Percentiles rank a stretch among this genome's conserved stretches.
Evolutionary conservation across 2,329 filamentous ascomycete genomes (phyloP).

Genomic region (Fusarium verticillioides): DNA sequence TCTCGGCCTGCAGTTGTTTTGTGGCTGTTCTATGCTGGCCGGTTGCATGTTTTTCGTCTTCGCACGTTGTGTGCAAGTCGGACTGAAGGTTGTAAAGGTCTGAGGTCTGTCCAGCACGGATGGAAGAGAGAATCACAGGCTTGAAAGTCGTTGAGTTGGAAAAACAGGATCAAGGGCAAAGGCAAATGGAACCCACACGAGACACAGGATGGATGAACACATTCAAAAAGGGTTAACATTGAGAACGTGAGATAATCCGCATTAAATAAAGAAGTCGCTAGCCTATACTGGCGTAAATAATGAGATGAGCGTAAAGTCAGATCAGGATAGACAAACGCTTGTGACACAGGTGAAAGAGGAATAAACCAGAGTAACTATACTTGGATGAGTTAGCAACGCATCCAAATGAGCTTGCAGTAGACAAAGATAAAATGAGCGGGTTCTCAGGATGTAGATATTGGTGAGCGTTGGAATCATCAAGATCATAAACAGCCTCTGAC

Average conservation of each 20-base stretch:
- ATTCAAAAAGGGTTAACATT: not conserved
- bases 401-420: not conserved
- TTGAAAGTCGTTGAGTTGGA: not conserved
- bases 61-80: conserved; percentile 51
- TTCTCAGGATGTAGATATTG: conserved; percentile 41
- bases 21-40: conserved; percentile 61
- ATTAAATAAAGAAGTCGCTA: not conserved
- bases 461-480: conserved; percentile 53
- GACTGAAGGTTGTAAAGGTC: conserved; percentile 50
- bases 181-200: not conserved
- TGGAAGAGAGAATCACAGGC: not conserved
- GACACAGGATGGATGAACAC: not conserved
- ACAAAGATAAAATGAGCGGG: not conserved
- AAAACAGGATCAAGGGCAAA: not conserved
- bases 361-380: not conserved
- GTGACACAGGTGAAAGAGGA: not conserved
- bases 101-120: conserved; percentile 24
- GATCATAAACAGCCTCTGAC: conserved; percentile 63
- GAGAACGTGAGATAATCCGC: not conserved
- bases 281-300: not conserved
- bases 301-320: not conserved
- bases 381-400: not conserved
- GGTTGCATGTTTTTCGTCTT: conserved; percentile 44
- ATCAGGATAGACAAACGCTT: not conserved
- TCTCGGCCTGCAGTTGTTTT: conserved; percentile 72